Conservation (phyloP, 371 early-diverging fungal species). For the Mucor saturninus region DNA sequence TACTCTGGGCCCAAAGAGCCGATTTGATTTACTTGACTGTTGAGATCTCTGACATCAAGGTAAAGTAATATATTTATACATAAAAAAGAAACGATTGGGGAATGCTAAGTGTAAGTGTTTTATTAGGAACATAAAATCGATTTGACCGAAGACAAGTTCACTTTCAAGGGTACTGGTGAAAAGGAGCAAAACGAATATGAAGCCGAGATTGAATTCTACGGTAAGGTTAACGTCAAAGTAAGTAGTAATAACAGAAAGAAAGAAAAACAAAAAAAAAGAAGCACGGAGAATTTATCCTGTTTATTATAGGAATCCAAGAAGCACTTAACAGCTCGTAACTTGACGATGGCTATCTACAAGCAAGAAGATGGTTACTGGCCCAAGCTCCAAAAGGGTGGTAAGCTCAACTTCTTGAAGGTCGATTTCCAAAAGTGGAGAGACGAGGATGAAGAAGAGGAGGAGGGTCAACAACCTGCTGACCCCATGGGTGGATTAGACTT, state of each 20-base stretch:
- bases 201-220: constrained; percentile 77
- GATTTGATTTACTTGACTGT: constrained; percentile 87
- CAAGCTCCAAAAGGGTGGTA: constrained; percentile 76
- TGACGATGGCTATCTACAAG: constrained; percentile 73
- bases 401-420: constrained; percentile 83
- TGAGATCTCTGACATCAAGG: constrained; percentile 76
- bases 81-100: background rate
- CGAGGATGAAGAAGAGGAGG: constrained; percentile 93
- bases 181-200: constrained; percentile 75
- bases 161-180: constrained; percentile 66
- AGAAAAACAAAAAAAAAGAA: background rate
- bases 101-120: background rate
- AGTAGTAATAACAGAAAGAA: background rate
- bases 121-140: constrained; percentile 27
- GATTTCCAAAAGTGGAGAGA: constrained; percentile 93
- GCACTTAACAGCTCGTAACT: constrained; percentile 67
- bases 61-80: constrained; percentile 10
- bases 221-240: constrained; percentile 77
- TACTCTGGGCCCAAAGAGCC: constrained; percentile 93
- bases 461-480: constrained; percentile 34
- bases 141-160: constrained; percentile 53
- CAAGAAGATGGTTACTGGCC: constrained; percentile 84
- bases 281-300: background rate
- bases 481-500: constrained; percentile 58
- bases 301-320: constrained; percentile 67